Evolutionary conservation across 352 stramenopile genomes (phyloP), one percentile per base, ranked within the genome.

Genomic region (Phytopythium oedochilum): DNA sequence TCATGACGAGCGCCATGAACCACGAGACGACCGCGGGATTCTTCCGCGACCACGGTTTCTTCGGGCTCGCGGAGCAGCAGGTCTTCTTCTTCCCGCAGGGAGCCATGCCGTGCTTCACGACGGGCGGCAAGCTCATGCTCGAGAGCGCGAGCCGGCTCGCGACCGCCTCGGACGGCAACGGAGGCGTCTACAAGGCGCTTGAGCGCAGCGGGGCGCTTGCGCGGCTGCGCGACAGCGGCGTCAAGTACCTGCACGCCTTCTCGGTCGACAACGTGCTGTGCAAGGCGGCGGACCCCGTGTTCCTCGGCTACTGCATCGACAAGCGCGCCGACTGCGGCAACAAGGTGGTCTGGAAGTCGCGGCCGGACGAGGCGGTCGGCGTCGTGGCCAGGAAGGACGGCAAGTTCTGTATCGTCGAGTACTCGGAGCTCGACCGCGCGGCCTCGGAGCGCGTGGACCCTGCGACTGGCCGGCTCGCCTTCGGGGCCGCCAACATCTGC

Each of bases 1-100:
- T 99, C 47, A 99, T 99, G 96, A 99, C 97, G 17, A 98, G 90
- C 66, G 83, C 89, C 17, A 86, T 98, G 65, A 99, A 99, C 68
- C 87, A 99, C 66, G 81, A 92, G 17, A 78, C 88, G 23, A 99
- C 96, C 6, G 59, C 86, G 5, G 61, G 60, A 8, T 99, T 92
- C 71, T 99, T 99, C 68, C 60, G 67, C 20, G 45, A 84, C 1
- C 78, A 98, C 54, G 60, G 72, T 12, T 97, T 86, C 64, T 99
- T 99, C 73, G 96, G 94, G 35, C 71, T 99, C 1, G 53, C 67
- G 23, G 60, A 85, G 36, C 58, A 77, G 18, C 80, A 99, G 60
- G 74, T 99, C 11, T 78, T 86, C 38, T 99, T 99, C 72, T 99
- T 99, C 63, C 64, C 77, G 12, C 97, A 99, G 68, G 96, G 96